phyloP scores from a whole-genome alignment of 768 basidiomycete genomes.

The Butyriboletus loyo region DNA sequence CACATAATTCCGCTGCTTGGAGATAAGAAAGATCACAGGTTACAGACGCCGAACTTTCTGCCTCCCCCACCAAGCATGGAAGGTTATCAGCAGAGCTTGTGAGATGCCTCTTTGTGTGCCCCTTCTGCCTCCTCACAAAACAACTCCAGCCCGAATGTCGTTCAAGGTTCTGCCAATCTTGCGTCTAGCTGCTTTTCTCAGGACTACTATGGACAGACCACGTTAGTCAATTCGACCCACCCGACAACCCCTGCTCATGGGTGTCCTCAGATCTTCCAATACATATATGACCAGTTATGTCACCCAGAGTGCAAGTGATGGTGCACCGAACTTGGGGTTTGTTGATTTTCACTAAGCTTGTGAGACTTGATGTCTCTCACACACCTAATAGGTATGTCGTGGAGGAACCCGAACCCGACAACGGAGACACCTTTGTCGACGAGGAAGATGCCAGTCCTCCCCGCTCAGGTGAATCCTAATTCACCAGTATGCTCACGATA shows the following conservation, averaged over 20 bases:
- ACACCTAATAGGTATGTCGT: constrained; percentile 12
- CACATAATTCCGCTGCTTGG: neutral
- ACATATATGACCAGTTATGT: constrained; percentile 6
- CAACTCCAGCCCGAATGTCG: constrained; percentile 7
- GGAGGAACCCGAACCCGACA: neutral
- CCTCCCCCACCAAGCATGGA: neutral
- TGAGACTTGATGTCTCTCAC: constrained; percentile 8
- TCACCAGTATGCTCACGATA: neutral
- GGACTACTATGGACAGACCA: constrained; percentile 5
- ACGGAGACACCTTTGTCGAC: neutral
- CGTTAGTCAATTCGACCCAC: constrained; percentile 11
- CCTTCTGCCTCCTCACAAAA: neutral
- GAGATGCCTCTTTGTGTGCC: neutral
- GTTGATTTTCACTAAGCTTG: constrained; percentile 8
- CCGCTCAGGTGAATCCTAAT: constrained; percentile 10
- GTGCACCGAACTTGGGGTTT: constrained; percentile 13
- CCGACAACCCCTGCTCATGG: neutral
- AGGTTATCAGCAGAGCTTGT: constrained; percentile 14
- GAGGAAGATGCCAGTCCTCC: constrained; percentile 4
- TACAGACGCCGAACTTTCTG: neutral
- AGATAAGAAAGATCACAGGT: constrained; percentile 1
- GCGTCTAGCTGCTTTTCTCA: constrained; percentile 3
- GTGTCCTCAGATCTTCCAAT: neutral
- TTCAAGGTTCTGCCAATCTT: neutral
- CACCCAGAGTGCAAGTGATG: neutral